Evolutionary conservation across 257 asterid genomes (phyloP).

Genomic region (Prunella vulgaris): DNA sequence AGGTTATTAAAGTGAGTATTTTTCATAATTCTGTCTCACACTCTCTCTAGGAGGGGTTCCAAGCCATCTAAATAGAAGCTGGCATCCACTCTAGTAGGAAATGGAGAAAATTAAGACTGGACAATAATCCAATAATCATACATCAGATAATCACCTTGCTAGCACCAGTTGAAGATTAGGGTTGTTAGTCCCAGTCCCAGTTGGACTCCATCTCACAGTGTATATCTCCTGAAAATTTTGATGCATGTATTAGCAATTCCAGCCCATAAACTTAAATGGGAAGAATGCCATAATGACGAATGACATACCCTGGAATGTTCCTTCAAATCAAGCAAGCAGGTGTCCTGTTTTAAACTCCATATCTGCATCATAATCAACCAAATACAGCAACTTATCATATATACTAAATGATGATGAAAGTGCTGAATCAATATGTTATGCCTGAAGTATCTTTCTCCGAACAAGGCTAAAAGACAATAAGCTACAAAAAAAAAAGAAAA

Average conservation of each 20-base stretch:
- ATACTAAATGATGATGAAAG: background rate
- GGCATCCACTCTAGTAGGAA: background rate
- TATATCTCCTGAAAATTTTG: slow-evolving; percentile 70
- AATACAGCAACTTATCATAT: slow-evolving; percentile 18
- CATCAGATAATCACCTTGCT: slow-evolving; percentile 58
- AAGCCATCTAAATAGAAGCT: background rate
- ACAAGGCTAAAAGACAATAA: background rate
- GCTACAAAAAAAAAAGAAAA: background rate
- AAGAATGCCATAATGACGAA: background rate
- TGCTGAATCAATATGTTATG: background rate
- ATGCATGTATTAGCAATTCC: slow-evolving; percentile 9
- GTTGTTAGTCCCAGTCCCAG: slow-evolving; percentile 84
- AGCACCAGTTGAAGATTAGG: slow-evolving; percentile 73
- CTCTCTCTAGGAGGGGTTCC: background rate
- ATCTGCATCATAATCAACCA: slow-evolving; percentile 55
- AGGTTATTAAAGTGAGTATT: background rate
- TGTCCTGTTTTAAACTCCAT: slow-evolving; percentile 84
- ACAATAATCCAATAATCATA: background rate
- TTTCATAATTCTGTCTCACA: too few species aligned
- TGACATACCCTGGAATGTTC: slow-evolving; percentile 69
- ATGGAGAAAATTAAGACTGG: background rate
- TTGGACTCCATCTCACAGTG: slow-evolving; percentile 98
- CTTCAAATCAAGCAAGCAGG: slow-evolving; percentile 72
- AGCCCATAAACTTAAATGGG: slow-evolving; percentile 1
- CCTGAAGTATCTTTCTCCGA: background rate